These are phyloP conservation scores for Gossypium thurberi DNA, from an alignment of 345 rosid species.

Conservation along the genomic window DNA sequence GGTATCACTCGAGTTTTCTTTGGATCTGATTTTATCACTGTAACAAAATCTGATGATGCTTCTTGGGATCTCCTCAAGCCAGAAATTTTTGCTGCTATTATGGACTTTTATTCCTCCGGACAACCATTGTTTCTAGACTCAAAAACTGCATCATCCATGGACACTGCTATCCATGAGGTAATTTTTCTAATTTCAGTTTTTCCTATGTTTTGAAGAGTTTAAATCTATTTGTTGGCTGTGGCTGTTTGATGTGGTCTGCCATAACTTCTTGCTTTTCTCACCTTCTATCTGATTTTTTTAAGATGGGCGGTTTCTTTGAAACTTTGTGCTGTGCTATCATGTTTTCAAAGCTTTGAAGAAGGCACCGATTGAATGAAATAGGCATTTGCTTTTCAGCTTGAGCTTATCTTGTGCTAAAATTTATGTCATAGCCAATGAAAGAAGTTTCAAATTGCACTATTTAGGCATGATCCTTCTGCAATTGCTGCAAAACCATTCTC, in stretches of 20 bases:
- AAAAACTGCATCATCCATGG: slow-evolving; percentile 62
- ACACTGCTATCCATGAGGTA: slow-evolving; percentile 85
- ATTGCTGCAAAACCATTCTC: neutral
- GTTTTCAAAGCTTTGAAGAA: slow-evolving; percentile 1
- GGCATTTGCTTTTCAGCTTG: neutral
- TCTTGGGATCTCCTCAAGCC: slow-evolving; percentile 88
- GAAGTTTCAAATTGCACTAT: neutral
- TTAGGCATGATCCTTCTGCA: neutral
- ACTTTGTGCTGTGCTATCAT: neutral
- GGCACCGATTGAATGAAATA: neutral
- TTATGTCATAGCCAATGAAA: neutral
- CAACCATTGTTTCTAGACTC: slow-evolving; percentile 77
- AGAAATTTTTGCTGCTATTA: slow-evolving; percentile 82
- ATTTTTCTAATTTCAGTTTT: neutral
- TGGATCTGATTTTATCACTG: slow-evolving; percentile 87
- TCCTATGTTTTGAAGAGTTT: neutral
- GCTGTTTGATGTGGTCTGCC: neutral
- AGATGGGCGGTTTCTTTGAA: neutral
- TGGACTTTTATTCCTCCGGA: slow-evolving; percentile 94
- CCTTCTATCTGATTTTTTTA: neutral
- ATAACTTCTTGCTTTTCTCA: neutral
- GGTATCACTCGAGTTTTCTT: slow-evolving; percentile 79
- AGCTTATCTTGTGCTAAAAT: neutral
- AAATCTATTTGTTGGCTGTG: neutral
- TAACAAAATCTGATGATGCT: slow-evolving; percentile 78